These are phyloP conservation scores for Talaromyces sp. DNA, from an alignment of 2,329 filamentous ascomycete species.

Conservation along the genomic window DNA sequence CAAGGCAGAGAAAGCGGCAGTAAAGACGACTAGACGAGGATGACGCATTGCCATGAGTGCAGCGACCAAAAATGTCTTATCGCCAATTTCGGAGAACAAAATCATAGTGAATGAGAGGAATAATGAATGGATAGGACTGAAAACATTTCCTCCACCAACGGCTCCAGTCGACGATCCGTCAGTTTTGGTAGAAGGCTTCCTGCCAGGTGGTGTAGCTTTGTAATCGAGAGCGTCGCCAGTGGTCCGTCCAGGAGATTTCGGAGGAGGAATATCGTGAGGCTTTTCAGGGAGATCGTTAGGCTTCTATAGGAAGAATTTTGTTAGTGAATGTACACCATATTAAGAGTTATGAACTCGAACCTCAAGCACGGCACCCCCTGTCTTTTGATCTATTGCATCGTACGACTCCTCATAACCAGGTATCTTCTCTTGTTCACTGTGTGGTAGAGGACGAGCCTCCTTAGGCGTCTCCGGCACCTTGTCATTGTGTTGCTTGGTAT, in stretches of 20 bases:
- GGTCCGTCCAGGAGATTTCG: constrained; percentile 52
- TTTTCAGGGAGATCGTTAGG: constrained; percentile 74
- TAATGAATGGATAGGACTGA: constrained; percentile 81
- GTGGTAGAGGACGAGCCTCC: constrained; percentile 74
- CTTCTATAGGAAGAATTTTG: constrained; percentile 55
- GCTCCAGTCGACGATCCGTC: constrained; percentile 23
- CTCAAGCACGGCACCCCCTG: constrained; percentile 47
- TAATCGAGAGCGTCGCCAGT: constrained; percentile 32
- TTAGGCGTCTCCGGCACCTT: constrained; percentile 81
- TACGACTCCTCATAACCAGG: constrained; percentile 33
- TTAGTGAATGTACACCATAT: not conserved
- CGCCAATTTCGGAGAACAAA: constrained; percentile 89
- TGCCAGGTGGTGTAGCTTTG: constrained; percentile 26
- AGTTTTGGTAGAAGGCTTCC: constrained; percentile 21
- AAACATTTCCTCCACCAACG: constrained; percentile 42
- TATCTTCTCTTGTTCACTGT: constrained; percentile 71
- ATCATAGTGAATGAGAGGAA: constrained; percentile 95
- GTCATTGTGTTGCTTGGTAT: constrained; percentile 62
- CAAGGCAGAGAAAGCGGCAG: constrained; percentile 85
- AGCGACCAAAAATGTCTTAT: constrained; percentile 97
- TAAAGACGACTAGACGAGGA: constrained; percentile 85
- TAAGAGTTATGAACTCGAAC: constrained; percentile 38
- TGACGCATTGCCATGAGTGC: constrained; percentile 99
- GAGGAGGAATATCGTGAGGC: constrained; percentile 65
- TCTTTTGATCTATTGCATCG: constrained; percentile 37